A percentile compares a stretch with the other conserved stretches of the same genome.
Evolutionary conservation across 495 filamentous ascomycete genomes (phyloP).

Genomic region (Letharia lupina): DNA sequence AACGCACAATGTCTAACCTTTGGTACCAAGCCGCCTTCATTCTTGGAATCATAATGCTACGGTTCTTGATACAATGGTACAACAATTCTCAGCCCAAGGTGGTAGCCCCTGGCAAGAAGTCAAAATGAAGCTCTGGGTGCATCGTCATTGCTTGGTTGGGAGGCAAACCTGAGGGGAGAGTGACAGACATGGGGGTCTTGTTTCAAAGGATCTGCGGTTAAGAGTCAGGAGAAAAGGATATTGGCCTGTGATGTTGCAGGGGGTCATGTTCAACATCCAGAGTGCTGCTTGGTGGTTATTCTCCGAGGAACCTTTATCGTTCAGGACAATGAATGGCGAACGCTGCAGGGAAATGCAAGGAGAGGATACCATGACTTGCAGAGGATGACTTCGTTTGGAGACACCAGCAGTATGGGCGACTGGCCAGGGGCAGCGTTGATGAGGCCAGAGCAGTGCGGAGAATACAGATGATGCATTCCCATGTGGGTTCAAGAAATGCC

Average conservation of each 20-base stretch:
- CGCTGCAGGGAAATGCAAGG: no score
- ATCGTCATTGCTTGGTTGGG: no score
- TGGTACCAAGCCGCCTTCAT: not conserved
- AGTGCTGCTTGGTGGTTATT: no score
- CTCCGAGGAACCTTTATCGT: no score
- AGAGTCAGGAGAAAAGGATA: no score
- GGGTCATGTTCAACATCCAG: no score
- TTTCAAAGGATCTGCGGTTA: no score
- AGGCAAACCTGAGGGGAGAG: no score
- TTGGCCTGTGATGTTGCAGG: no score
- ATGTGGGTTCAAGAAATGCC: slow-evolving; percentile 56
- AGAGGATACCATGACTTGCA: slow-evolving; percentile 55
- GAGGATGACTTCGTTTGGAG: slow-evolving; percentile 80
- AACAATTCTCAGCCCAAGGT: not conserved
- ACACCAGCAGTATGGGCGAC: slow-evolving; percentile 65
- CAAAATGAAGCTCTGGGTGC: not conserved
- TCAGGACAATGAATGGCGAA: no score
- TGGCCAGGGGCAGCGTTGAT: slow-evolving; percentile 57
- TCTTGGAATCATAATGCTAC: not conserved
- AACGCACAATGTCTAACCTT: not conserved
- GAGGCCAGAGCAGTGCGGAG: slow-evolving; percentile 65
- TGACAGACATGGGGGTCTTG: no score
- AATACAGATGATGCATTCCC: slow-evolving; percentile 64
- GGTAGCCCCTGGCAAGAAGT: not conserved
- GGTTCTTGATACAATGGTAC: not conserved